Evolutionary conservation across 768 basidiomycete genomes (phyloP).

Genomic region (Termitomyces sp.): DNA sequence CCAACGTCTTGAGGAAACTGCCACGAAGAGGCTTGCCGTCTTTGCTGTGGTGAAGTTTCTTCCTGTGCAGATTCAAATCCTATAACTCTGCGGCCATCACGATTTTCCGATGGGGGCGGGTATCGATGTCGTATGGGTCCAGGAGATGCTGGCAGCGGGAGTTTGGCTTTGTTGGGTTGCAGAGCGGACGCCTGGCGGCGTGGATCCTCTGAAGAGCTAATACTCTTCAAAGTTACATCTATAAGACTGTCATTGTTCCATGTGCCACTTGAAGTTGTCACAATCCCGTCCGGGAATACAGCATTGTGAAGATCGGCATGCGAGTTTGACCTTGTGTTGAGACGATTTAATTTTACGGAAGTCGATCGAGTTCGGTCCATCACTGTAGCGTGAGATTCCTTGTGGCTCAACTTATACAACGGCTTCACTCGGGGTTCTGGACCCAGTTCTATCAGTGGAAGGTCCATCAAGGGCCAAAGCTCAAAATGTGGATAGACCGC

Average conservation of each 20-base stretch:
- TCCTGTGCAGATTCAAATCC: not conserved
- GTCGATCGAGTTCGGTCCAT: conserved; percentile 24
- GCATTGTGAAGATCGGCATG: not conserved
- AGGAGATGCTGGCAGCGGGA: too few relatives aligned
- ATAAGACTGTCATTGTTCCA: not conserved
- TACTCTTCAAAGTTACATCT: not conserved
- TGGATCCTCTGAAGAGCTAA: not conserved
- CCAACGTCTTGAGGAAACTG: conserved; percentile 1
- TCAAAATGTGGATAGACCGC: conserved; percentile 34
- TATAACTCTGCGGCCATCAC: not conserved
- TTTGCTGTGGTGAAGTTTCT: not conserved
- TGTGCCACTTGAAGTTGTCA: not conserved
- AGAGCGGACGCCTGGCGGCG: too few relatives aligned
- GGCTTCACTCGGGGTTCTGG: not conserved
- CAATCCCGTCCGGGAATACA: not conserved
- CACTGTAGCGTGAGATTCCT: conserved; percentile 32
- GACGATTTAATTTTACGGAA: not conserved
- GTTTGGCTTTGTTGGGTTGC: too few relatives aligned
- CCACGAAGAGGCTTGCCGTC: not conserved
- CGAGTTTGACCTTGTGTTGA: not conserved
- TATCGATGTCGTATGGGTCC: too few relatives aligned
- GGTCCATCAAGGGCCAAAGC: conserved; percentile 21
- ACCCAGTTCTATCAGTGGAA: conserved; percentile 3
- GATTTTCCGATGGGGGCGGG: too few relatives aligned
- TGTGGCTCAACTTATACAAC: conserved; percentile 25